Base-by-base conservation (phyloP, 2,329 filamentous ascomycete genomes). In the Helotiales sp. region DNA sequence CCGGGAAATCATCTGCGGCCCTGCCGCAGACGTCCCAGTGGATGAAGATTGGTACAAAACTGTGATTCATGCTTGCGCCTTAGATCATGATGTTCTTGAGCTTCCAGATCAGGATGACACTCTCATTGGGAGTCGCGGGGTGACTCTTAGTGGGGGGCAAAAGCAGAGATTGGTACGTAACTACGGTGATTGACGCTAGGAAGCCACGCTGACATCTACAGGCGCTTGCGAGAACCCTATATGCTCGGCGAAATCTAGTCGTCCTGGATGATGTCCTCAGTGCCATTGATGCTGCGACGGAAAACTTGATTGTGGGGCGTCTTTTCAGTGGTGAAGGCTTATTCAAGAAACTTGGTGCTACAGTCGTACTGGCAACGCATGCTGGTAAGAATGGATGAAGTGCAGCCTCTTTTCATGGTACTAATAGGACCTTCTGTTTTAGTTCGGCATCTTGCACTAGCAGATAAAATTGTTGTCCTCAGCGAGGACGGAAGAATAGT, bases 201-300 rank as follows among this genome's bases (percentile, higher is more conserved):
- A 27, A 22, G 42, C 30, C 5, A 3, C 12, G 24, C 48, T 61
- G 17, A 61, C 31, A 22, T 9, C 19, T 29, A 2, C 17, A 66
- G 66, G 71, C 57, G 59, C 62, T 56, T 42, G 72, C 48, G 65
- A 66, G 40, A 62, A 70, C 55, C 15, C 55, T 64, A 2, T 63
- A 57, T 59, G 61, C 58, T 19, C 55, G 49, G 19, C 40, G 55
- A 36, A 25, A 55, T 33, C 17, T 79, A 0, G 30, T 77, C 0
- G 42, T 81, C 3, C 64, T 81, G 2, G 79, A 81, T 42, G 78
- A 81, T 55, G 66, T 76, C 0, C 73, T 81, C 29, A 77, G 76
- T 51, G 75, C 75, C 0, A 70, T 81, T 3, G 79, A 80, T 53
- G 69, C 71, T 2, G 68, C 71, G 2, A 83, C 79, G 0, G 70